A percentile compares a stretch with the other conserved stretches of the same genome.
Evolutionary conservation across 2,329 filamentous ascomycete species (phyloP).

Genomic region (Cytospora mali): DNA sequence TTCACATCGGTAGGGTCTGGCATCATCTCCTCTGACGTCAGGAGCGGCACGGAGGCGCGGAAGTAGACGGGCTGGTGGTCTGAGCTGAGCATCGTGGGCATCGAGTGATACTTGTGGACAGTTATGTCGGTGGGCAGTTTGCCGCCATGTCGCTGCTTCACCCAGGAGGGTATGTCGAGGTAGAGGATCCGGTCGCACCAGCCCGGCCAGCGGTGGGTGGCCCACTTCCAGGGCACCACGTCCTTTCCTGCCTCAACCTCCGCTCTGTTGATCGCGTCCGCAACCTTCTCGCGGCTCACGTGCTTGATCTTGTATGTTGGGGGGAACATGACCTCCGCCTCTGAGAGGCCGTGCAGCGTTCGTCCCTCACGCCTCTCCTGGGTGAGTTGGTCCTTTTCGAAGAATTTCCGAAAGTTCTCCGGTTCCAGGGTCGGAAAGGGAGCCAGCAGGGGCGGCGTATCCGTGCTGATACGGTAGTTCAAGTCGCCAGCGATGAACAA

Average conservation of each 20-base stretch:
- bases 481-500: slow-evolving; percentile 89
- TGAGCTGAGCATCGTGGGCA: slow-evolving; percentile 79
- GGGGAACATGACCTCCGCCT: slow-evolving; percentile 76
- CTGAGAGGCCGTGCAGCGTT: slow-evolving; percentile 76
- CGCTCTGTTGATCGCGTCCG: slow-evolving; percentile 34
- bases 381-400: slow-evolving; percentile 77
- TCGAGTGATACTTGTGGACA: slow-evolving; percentile 70
- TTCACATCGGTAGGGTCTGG: slow-evolving; percentile 26
- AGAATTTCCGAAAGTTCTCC: slow-evolving; percentile 66
- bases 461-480: slow-evolving; percentile 85
- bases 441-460: slow-evolving; percentile 62
- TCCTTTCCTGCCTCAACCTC: slow-evolving; percentile 32
- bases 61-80: slow-evolving; percentile 87
- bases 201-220: slow-evolving; percentile 80
- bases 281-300: slow-evolving; percentile 37
- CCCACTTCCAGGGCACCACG: slow-evolving; percentile 68
- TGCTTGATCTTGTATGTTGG: slow-evolving; percentile 90
- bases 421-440: slow-evolving; percentile 62
- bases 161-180: slow-evolving; percentile 62
- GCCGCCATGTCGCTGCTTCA: slow-evolving; percentile 37
- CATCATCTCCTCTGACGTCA: slow-evolving; percentile 45
- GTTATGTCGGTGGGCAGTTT: slow-evolving; percentile 39
- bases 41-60: slow-evolving; percentile 66
- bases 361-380: slow-evolving; percentile 69
- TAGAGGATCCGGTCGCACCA: slow-evolving; percentile 95